Evolutionary conservation across 257 asterid genomes (phyloP).

Genomic region (Linaria vulgaris): DNA sequence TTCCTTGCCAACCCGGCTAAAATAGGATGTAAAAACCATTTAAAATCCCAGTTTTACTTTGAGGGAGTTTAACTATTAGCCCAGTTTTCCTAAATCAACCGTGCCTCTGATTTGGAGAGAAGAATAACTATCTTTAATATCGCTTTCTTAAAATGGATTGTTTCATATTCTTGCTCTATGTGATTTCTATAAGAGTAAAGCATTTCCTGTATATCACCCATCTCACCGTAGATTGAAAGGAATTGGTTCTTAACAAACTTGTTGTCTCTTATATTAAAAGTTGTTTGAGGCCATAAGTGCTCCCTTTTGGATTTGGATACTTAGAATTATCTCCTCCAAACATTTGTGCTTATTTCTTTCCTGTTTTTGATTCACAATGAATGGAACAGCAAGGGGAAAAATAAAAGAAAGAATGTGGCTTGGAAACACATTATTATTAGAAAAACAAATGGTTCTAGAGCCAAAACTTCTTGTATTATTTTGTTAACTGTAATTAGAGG

Average conservation of each 20-base stretch:
- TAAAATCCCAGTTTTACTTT: no score
- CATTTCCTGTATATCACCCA: no score
- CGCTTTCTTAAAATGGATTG: background rate
- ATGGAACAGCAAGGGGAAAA: background rate
- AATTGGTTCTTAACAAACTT: background rate
- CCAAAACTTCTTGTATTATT: slow-evolving; percentile 3
- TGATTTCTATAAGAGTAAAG: slow-evolving; percentile 6
- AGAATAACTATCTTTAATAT: no score
- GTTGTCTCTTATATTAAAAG: background rate
- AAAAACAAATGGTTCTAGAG: slow-evolving; percentile 4
- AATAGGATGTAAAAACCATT: no score
- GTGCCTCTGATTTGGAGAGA: no score
- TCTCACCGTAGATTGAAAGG: background rate
- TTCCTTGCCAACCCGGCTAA: slow-evolving; percentile 5
- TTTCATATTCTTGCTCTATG: slow-evolving; percentile 1
- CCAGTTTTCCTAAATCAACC: no score
- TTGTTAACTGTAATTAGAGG: slow-evolving; percentile 1
- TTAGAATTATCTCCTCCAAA: background rate
- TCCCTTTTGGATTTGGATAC: background rate
- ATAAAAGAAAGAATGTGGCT: background rate
- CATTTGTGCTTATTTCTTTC: background rate
- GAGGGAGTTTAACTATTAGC: no score
- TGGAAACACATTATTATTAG: background rate
- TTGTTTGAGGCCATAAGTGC: background rate
- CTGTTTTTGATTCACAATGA: background rate